Base-by-base conservation (phyloP, 371 early-diverging fungal species). In the Encephalitozoon intestinalis region DNA sequence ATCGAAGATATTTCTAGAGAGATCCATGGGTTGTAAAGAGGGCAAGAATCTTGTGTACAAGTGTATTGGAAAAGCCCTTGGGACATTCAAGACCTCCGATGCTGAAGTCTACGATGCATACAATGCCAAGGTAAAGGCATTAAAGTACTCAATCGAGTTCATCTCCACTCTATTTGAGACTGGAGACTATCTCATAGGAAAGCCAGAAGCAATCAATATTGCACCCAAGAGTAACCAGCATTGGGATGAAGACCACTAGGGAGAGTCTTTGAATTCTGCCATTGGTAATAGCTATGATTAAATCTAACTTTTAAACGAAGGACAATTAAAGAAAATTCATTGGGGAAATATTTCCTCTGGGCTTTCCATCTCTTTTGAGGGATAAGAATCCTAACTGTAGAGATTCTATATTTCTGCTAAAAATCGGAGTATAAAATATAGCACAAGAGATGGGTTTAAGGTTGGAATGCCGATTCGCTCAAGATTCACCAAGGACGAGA, bases 171-270 rank as follows among this genome's bases (percentile, higher is more conserved):
- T 84, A 18, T 71, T 82, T 41, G 78, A 78, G 53, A 78, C 80
- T 11, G 75, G 82, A 5, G 84, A 85, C 63, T 81, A 82, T 79
- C 75, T 85, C 23, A 76, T 85, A 41, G 80, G 82, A 31, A 79
- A 78, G 63, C 72, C 69, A 40, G 81, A 82, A 15, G 75, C 81
- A 11, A n/a, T 81, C 21, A 64, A 74, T 37, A 66, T 81, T 12
- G 75, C 21, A 26, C 73, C 77, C 43, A 39, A 58, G 26, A 49
- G 25, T 30, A 77, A 70, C 51, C 41, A 53, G 49, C 26, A 76
- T 37, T 76, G 75, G 77, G 76, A 80, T 64, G 77, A 76, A 28
- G 79, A 79, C 70, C 75, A 74, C 63, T 79, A 53, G 71, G 53
- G 1, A n/a, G n/a, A n/a, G n/a, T n/a, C n/a, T n/a, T n/a, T n/a